Conservation (phyloP, 352 stramenopile species). For the Discostella stelligera region DNA sequence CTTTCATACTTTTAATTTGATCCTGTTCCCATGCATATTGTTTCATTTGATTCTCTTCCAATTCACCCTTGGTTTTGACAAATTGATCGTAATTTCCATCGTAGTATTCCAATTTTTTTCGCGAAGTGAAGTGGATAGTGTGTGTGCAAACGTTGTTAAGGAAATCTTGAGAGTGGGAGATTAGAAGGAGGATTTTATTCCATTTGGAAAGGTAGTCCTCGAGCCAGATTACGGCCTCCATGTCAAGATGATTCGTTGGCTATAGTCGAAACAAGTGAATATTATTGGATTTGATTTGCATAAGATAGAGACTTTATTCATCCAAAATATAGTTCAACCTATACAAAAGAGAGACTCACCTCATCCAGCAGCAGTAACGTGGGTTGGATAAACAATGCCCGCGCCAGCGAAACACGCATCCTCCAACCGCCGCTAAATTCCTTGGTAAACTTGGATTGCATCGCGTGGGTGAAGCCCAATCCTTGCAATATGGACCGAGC, state of each 20-base stretch:
- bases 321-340: background rate
- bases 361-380: slow-evolving; percentile 93
- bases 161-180: slow-evolving; percentile 98
- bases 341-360: slow-evolving; percentile 3
- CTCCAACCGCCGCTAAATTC: slow-evolving; percentile 94
- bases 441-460: slow-evolving; percentile 92
- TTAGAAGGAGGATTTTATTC: slow-evolving; percentile 92
- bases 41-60: slow-evolving; percentile 98
- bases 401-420: slow-evolving; percentile 91
- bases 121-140: slow-evolving; percentile 93
- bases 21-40: slow-evolving; percentile 93
- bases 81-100: slow-evolving; percentile 98
- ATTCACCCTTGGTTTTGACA: slow-evolving; percentile 84
- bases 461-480: slow-evolving; percentile 93
- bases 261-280: slow-evolving; percentile 87
- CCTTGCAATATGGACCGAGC: slow-evolving; percentile 92
- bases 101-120: slow-evolving; percentile 96
- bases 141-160: slow-evolving; percentile 98
- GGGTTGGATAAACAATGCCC: slow-evolving; percentile 96
- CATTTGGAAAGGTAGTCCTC: slow-evolving; percentile 96
- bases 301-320: no score
- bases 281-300: no score
- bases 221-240: slow-evolving; percentile 98
- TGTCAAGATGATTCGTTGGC: slow-evolving; percentile 92
- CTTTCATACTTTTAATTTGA: slow-evolving; percentile 98